Base-by-base conservation (phyloP, 2,329 filamentous ascomycete genomes). In the Pseudonectria buxi region DNA sequence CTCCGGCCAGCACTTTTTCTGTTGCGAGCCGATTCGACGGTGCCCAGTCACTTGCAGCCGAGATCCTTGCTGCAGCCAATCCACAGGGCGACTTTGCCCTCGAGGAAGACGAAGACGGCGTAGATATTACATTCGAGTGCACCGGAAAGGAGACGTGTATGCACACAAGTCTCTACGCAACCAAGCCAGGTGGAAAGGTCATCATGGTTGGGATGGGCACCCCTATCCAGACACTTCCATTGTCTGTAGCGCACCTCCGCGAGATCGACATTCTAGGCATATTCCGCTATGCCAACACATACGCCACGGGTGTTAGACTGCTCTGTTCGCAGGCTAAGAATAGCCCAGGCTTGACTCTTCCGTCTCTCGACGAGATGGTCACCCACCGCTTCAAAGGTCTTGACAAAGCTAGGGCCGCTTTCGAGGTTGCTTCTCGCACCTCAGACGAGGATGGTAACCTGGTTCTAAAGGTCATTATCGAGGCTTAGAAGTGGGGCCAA, bases 131-230 rank as follows among this genome's bases (percentile, higher is more conserved):
- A 1, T 87, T 87, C 45, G 83, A 88, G 59, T 87, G 83, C 54
- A 87, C 83, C 0, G 83, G 83, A 18, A 84, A 86, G 41, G 81
- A 84, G 43, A 69, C 74, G 1, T 86, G 83, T 55, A 79, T 86
- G 62, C 83, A 86, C 55, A 81, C 81, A 2, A 73, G 77, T n/a
- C 75, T 88, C 14, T 87, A 83, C 47, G 80, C 80, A 3, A 80
- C 82, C 9, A 71, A 71, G 39, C 71, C 83, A 0, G 84, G 83
- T 16, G 83, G 83, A 13, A 81, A 80, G 49, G 69, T 87, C 32
- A 72, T 88, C 57, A 78, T 88, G 57, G 82, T 89, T 15, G 84
- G 83, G 35, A 88, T 88, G 83, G 84, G 84, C 26, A 83, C 76
- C 5, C 83, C 83, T 0, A 74, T 86, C 34, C 82, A 87, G 57